Base-by-base conservation (phyloP, 1,284 basidiomycete species). In the Ceratobasidium papillatum region DNA sequence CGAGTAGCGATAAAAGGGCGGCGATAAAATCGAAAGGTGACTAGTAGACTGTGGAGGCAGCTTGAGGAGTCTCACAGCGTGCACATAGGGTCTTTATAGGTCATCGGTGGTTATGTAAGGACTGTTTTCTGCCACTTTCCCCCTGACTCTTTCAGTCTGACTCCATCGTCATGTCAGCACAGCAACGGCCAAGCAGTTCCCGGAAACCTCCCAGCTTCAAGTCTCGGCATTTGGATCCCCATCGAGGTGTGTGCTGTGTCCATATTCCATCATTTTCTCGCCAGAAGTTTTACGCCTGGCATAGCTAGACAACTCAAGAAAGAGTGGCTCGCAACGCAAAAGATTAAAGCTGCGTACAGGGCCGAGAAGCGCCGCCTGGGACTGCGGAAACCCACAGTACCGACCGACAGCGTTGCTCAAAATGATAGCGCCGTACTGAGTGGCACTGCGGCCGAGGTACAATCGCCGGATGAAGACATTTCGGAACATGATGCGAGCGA, bases 311-410 rank as follows among this genome's bases (percentile, higher is more conserved):
- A 88, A 78, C 84, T 93, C 76, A 94, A 93, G 82, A 86, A 87
- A 80, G 84, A 85, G 65, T 94, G 92, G 92, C 84, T 94, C 2
- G 86, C 90, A 75, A 89, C 86, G 75, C 86, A 87, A 75, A 94
- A 93, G 81, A 87, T 93, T 75, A 91, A 91, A 79, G 88, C 86
- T 79, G 87, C 90, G 84, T 94, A 93, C 91, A 90, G 86, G 76
- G 86, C 87, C n/a, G 86, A 92, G 81, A 93, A 91, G 80, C 87
- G 85, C 74, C 89, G 87, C 78, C 86, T 91, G 78, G 87, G 85
- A 45, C 45, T 63, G 74, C 22, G 43, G 22, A 63, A 51, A 41
- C 49, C 59, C 62, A 30, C 54, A 73, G 52, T 69, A 56, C 45
- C 25, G 45, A 52, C 27, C 61, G 64, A 62, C 45, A 56, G 61